Conservation (phyloP, 139 green algal species). For the Chlorella sp. region DNA sequence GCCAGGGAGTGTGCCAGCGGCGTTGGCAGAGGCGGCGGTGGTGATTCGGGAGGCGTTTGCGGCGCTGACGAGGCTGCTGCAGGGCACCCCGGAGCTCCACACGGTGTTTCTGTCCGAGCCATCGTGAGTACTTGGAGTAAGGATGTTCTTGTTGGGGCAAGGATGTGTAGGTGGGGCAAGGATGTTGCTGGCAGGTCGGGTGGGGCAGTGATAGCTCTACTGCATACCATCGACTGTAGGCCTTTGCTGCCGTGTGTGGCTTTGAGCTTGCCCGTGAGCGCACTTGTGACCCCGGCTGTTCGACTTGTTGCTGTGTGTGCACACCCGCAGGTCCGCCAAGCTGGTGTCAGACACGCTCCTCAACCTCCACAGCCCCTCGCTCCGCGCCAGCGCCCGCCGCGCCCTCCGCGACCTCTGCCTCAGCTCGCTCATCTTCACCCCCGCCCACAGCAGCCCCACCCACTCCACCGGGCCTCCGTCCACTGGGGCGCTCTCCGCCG, state of each 20-base stretch:
- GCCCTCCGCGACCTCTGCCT: conserved; percentile 5
- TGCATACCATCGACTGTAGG: too few species aligned
- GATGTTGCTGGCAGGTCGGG: too few species aligned
- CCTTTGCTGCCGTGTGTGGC: too few species aligned
- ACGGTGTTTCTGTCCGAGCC: conserved; percentile 5
- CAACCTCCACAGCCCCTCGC: conserved; percentile 6
- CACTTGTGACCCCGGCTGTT: neutral
- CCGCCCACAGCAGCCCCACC: too few species aligned
- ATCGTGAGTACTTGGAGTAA: neutral
- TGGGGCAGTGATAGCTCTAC: too few species aligned
- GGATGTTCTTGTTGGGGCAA: neutral
- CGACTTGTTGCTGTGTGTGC: neutral
- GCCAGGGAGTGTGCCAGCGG: neutral
- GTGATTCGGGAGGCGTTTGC: conserved; percentile 24
- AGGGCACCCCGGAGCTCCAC: conserved; percentile 11
- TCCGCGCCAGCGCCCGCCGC: conserved; percentile 7
- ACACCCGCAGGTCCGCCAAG: neutral
- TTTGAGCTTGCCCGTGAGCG: neutral
- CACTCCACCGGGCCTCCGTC: too few species aligned
- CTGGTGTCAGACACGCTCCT: conserved; percentile 15
- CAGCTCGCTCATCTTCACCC: neutral
- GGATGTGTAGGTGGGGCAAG: too few species aligned
- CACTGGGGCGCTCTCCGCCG: too few species aligned
- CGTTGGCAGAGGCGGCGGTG: neutral
- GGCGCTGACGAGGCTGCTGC: conserved; percentile 22